These are phyloP conservation scores for Aegilops umbellulata DNA, from an alignment of 176 grass and related monocot species.

Conservation along the genomic window DNA sequence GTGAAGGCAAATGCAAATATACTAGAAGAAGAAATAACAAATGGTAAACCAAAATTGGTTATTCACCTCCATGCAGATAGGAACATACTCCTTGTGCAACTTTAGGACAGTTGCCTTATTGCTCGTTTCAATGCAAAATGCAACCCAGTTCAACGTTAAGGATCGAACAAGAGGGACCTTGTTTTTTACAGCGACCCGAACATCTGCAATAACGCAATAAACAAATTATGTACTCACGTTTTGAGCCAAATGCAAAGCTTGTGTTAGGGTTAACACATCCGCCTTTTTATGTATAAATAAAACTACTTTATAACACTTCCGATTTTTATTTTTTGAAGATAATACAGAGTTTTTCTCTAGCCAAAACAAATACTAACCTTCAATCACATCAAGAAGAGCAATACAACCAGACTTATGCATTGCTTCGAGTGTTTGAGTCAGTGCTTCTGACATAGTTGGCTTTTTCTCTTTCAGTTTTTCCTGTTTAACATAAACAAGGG, in stretches of 20 bases:
- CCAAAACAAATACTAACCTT: conserved; percentile 61
- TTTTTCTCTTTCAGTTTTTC: conserved; percentile 99
- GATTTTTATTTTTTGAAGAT: background rate
- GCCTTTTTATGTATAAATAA: background rate
- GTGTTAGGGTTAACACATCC: background rate
- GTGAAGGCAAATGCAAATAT: conserved; percentile 10
- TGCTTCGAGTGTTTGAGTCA: conserved; percentile 82
- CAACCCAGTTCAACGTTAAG: conserved; percentile 79
- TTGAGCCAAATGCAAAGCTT: background rate
- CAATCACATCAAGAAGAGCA: conserved; percentile 78
- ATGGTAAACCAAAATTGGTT: background rate
- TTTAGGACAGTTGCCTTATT: conserved; percentile 88
- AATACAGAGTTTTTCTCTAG: background rate
- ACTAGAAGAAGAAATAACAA: background rate
- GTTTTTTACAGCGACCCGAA: conserved; percentile 89
- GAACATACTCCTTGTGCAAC: conserved; percentile 98
- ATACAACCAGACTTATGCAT: conserved; percentile 92
- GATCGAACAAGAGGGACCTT: conserved; percentile 97
- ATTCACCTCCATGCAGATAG: conserved; percentile 95
- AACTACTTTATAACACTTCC: background rate
- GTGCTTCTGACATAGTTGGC: conserved; percentile 66
- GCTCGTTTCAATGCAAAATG: conserved; percentile 94
- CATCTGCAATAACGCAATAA: conserved; percentile 59
- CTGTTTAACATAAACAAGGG: conserved; percentile 44
- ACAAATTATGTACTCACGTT: background rate